Conservation (phyloP, 176 grass and related monocot genomes). For the Rhynchospora tenuis region DNA sequence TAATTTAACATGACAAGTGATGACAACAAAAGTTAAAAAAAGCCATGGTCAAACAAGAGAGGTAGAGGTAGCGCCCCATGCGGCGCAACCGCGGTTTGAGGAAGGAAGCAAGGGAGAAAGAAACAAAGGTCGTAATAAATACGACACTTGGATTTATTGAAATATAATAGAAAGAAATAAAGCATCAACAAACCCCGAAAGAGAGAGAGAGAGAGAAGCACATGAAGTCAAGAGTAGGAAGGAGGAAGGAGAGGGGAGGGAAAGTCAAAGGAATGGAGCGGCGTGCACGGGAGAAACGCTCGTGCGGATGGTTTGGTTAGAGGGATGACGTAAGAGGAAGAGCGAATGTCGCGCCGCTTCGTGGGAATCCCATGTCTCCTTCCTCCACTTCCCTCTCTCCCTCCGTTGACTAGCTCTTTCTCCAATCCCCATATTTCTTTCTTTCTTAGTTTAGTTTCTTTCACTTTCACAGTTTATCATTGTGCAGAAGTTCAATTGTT, state of each 20-base stretch:
- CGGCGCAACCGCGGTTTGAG: constrained; percentile 20
- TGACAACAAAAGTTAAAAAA: constrained; percentile 2
- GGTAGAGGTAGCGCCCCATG: not conserved
- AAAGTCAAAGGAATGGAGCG: constrained; percentile 21
- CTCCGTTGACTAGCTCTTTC: not conserved
- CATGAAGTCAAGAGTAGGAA: constrained; percentile 25
- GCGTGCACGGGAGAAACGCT: constrained; percentile 16
- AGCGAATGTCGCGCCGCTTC: constrained; percentile 46
- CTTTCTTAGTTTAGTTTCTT: not conserved
- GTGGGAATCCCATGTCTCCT: constrained; percentile 29
- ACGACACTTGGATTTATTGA: not conserved
- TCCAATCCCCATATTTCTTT: not conserved
- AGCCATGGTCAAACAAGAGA: constrained; percentile 18
- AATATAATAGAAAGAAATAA: not conserved
- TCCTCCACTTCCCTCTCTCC: not conserved
- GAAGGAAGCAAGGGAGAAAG: not conserved
- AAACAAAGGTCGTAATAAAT: constrained; percentile 29
- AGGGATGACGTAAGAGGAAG: constrained; percentile 30
- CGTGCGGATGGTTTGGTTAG: constrained; percentile 42
- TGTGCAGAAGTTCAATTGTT: not conserved
- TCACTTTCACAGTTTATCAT: not conserved
- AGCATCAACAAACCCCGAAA: not conserved
- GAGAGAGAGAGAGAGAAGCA: not conserved
- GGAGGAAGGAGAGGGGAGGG: not conserved
- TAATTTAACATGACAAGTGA: constrained; percentile 14